phyloP scores from a whole-genome alignment of 768 basidiomycete genomes.

The Hirschioporus abietinus region DNA sequence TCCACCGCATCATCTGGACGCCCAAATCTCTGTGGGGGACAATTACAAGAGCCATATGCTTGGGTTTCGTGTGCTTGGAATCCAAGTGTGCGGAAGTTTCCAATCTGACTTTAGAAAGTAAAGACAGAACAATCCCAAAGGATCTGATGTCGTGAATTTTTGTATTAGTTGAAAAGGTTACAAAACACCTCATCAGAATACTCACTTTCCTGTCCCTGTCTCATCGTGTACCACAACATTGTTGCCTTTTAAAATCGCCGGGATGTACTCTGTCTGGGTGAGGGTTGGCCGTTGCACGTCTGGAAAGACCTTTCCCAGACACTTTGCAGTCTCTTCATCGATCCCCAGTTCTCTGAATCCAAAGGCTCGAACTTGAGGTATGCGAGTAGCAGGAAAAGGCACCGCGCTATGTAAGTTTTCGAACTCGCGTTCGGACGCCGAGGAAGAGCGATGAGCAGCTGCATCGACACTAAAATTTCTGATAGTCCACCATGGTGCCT shows the following conservation, averaged over 20 bases:
- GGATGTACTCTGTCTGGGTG: constrained; percentile 56
- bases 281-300: constrained; percentile 51
- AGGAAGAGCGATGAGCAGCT: background rate
- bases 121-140: constrained; percentile 61
- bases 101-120: constrained; percentile 48
- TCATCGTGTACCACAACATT: constrained; percentile 64
- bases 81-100: constrained; percentile 14
- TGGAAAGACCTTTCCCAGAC: constrained; percentile 57
- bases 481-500: background rate
- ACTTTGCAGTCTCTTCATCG: constrained; percentile 39
- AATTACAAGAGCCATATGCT: constrained; percentile 49
- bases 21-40: constrained; percentile 74
- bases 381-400: background rate
- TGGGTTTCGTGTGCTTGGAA: constrained; percentile 15
- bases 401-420: too few species aligned
- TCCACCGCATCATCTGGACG: constrained; percentile 62
- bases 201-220: constrained; percentile 81
- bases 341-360: constrained; percentile 39
- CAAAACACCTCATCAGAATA: constrained; percentile 12
- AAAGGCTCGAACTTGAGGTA: constrained; percentile 2
- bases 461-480: background rate
- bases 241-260: constrained; percentile 48
- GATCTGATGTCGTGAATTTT: constrained; percentile 42
- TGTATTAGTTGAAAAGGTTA: too few species aligned
- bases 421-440: too few species aligned